Percentiles rank a stretch among this genome's conserved stretches.
phyloP scores from a whole-genome alignment of 2,329 filamentous ascomycete species.

The Fusarium sacchari region DNA sequence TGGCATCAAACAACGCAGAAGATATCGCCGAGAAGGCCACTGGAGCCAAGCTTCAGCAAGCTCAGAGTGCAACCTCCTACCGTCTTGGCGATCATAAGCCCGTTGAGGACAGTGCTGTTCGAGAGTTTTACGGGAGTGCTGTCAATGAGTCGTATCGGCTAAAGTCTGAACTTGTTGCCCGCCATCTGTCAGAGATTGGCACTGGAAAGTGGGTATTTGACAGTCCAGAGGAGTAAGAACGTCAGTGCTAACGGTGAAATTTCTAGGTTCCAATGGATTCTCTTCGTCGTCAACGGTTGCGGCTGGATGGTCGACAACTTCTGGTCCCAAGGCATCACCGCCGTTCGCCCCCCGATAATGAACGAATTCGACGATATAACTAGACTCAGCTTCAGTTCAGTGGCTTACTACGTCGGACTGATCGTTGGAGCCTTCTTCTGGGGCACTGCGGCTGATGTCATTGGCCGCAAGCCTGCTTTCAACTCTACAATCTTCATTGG shows the following conservation, averaged over 20 bases:
- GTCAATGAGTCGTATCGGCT: slow-evolving; percentile 3
- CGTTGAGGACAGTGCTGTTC: neutral
- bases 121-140: neutral
- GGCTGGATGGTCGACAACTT: slow-evolving; percentile 54
- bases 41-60: neutral
- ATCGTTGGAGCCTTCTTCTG: slow-evolving; percentile 59
- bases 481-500: slow-evolving; percentile 56
- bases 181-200: neutral
- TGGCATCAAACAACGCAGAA: neutral
- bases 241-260: neutral
- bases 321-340: slow-evolving; percentile 50
- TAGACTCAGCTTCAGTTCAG: slow-evolving; percentile 46
- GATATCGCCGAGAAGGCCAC: neutral
- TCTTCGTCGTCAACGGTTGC: slow-evolving; percentile 59
- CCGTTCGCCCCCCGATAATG: slow-evolving; percentile 46
- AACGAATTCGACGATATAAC: slow-evolving; percentile 49
- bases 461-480: slow-evolving; percentile 57
- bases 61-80: neutral
- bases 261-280: slow-evolving; percentile 53
- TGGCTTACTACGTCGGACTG: slow-evolving; percentile 54
- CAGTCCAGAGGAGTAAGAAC: fast-evolving
- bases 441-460: slow-evolving; percentile 54
- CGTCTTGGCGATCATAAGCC: neutral
- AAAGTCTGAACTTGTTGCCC: neutral
- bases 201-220: neutral